A percentile compares a stretch with the other conserved stretches of the same genome.
phyloP scores from a whole-genome alignment of 495 filamentous ascomycete genomes.

The Xylaria curta region DNA sequence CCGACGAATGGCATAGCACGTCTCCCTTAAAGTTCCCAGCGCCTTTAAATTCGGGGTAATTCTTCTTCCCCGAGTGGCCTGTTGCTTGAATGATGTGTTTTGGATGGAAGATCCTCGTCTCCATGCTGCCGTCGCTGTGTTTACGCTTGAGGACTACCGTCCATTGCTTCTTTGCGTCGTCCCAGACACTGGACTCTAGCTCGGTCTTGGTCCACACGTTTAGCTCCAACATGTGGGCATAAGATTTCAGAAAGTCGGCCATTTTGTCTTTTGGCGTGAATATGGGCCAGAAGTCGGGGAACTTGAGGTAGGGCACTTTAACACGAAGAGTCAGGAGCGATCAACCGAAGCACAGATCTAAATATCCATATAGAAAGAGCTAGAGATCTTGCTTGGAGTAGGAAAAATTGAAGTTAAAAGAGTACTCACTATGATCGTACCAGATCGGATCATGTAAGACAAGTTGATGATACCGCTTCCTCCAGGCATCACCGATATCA shows the following conservation, averaged over 20 bases:
- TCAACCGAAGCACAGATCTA: background rate
- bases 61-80: constrained; percentile 74
- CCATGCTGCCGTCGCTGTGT: constrained; percentile 51
- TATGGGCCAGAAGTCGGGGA: constrained; percentile 70
- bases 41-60: constrained; percentile 68
- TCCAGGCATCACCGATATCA: constrained; percentile 78
- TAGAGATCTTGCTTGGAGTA: background rate
- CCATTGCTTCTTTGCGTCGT: constrained; percentile 64
- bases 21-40: constrained; percentile 65
- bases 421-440: constrained; percentile 78
- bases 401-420: background rate
- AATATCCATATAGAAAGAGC: background rate
- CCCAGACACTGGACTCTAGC: constrained; percentile 59
- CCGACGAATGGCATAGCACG: constrained; percentile 71
- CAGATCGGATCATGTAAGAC: constrained; percentile 80
- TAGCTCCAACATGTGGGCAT: constrained; percentile 75
- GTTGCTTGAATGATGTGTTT: constrained; percentile 75
- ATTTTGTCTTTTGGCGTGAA: constrained; percentile 85
- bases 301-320: constrained; percentile 52
- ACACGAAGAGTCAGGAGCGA: background rate
- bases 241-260: constrained; percentile 78
- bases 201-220: constrained; percentile 73
- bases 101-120: constrained; percentile 66
- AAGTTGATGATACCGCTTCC: constrained; percentile 65
- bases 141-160: constrained; percentile 62